These are phyloP conservation scores for Leishmania martiniquensis DNA, from an alignment of 208 protist species.

Conservation along the genomic window DNA sequence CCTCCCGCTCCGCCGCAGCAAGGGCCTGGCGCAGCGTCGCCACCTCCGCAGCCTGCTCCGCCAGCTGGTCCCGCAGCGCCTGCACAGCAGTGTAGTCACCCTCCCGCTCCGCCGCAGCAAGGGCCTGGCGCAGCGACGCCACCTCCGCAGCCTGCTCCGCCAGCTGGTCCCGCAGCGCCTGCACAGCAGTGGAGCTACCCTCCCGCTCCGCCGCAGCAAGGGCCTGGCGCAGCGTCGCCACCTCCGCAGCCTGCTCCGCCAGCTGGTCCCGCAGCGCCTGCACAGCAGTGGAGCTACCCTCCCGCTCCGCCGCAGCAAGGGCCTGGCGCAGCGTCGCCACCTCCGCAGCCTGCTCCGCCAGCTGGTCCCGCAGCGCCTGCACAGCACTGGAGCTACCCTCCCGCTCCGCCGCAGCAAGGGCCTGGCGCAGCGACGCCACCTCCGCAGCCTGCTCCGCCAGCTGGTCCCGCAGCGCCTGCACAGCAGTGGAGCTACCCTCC, in stretches of 20 bases:
- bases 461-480: not conserved
- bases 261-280: not conserved
- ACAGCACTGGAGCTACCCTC: not conserved
- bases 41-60: no score
- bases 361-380: not conserved
- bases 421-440: not conserved
- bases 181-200: not conserved
- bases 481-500: no score
- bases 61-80: no score
- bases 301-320: not conserved
- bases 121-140: not conserved
- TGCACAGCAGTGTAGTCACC: no score
- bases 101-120: not conserved
- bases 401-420: not conserved
- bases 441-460: not conserved
- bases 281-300: not conserved
- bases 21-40: no score
- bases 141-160: slow-evolving; percentile 1
- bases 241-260: not conserved
- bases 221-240: not conserved
- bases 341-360: not conserved
- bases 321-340: not conserved
- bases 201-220: not conserved
- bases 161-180: not conserved
- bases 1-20: no score